A percentile compares a stretch with the other conserved stretches of the same genome.
These are phyloP conservation scores for Podospora comata DNA, from an alignment of 495 filamentous ascomycete genomes.

Conservation along the genomic window DNA sequence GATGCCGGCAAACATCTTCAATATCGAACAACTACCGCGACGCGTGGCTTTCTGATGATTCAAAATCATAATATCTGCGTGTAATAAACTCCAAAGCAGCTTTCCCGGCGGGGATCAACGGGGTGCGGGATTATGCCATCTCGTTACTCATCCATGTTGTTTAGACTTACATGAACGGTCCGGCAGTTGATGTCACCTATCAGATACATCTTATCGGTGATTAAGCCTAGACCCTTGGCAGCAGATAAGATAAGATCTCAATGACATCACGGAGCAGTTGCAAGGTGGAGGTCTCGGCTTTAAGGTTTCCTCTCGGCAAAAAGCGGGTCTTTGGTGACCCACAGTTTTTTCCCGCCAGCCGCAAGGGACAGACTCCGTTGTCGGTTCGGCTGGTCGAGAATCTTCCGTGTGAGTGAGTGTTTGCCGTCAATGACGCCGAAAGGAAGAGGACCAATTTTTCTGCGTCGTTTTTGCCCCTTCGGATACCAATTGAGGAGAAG, in stretches of 20 bases:
- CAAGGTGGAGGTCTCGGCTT: not conserved
- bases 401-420: not conserved
- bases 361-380: not conserved
- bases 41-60: not conserved
- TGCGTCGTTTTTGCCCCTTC: not conserved
- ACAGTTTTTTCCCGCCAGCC: not conserved
- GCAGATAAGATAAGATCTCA: not conserved
- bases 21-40: not conserved
- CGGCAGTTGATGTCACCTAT: not conserved
- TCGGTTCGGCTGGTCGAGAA: conserved; percentile 4
- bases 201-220: conserved; percentile 5
- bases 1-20: not conserved
- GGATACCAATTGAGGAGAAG: conserved; percentile 1
- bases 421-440: conserved; percentile 5
- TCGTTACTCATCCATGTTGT: not conserved
- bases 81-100: not conserved
- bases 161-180: conserved; percentile 1
- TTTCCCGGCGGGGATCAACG: not conserved
- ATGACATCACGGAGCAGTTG: conserved; percentile 4
- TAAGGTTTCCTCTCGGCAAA: conserved; percentile 3
- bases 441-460: not conserved
- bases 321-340: not conserved
- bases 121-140: not conserved
- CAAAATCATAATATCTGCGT: not conserved
- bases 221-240: not conserved